Evolutionary conservation across 768 basidiomycete species (phyloP).

Genomic region (Leccinum truebloodii): DNA sequence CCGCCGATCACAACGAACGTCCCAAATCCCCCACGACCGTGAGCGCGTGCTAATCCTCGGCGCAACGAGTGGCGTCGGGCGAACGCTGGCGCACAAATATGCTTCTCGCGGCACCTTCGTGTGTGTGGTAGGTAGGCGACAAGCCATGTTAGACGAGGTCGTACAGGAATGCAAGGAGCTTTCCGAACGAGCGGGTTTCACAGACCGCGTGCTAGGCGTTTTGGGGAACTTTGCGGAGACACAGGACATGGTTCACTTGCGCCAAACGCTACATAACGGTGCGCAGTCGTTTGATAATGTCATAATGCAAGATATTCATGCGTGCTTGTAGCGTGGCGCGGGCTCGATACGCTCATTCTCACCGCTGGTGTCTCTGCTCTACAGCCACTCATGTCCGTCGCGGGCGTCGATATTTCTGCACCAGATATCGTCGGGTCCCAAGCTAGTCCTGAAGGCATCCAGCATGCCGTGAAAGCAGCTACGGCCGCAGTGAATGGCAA

Average conservation of each 20-base stretch:
- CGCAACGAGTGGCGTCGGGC: constrained; percentile 82
- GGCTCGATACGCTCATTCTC: constrained; percentile 81
- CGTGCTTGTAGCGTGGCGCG: constrained; percentile 62
- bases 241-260: constrained; percentile 65
- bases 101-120: constrained; percentile 72
- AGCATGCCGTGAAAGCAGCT: constrained; percentile 57
- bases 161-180: constrained; percentile 54
- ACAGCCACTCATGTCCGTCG: constrained; percentile 70
- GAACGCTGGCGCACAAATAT: constrained; percentile 67
- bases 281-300: not conserved
- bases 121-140: constrained; percentile 72
- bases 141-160: constrained; percentile 55
- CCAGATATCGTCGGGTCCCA: constrained; percentile 36
- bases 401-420: constrained; percentile 47
- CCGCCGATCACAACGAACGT: constrained; percentile 30
- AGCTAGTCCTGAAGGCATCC: constrained; percentile 55
- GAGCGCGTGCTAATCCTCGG: constrained; percentile 85
- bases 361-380: constrained; percentile 84
- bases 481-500: constrained; percentile 60
- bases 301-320: constrained; percentile 3
- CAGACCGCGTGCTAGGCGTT: constrained; percentile 46
- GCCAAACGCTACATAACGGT: constrained; percentile 58
- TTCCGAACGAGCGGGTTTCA: constrained; percentile 18
- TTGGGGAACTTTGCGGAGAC: constrained; percentile 64
- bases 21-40: constrained; percentile 38